phyloP scores from a whole-genome alignment of 2,329 filamentous ascomycete species.

The Microascus cirrosus region DNA sequence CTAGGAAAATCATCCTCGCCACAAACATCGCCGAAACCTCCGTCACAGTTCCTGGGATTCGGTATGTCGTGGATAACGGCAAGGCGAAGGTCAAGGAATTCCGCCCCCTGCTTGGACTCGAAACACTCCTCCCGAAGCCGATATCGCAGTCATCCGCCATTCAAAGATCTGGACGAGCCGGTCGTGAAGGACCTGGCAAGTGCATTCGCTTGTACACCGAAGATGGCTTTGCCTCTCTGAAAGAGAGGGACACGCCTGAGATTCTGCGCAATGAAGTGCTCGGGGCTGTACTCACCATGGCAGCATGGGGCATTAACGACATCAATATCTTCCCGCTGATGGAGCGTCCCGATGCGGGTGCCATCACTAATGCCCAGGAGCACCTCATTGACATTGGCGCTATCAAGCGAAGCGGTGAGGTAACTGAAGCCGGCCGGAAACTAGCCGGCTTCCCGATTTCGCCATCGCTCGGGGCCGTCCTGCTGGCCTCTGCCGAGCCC shows the following conservation, averaged over 20 bases:
- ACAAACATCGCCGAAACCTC: constrained; percentile 99
- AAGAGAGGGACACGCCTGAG: constrained; percentile 71
- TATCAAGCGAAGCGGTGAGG: constrained; percentile 56
- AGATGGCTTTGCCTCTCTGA: constrained; percentile 56
- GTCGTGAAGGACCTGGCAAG: constrained; percentile 81
- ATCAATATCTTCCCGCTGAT: constrained; percentile 76
- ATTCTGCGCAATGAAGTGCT: constrained; percentile 84
- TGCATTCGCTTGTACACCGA: constrained; percentile 87
- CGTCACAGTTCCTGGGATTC: constrained; percentile 86
- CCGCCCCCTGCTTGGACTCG: constrained; percentile 70
- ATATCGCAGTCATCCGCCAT: constrained; percentile 91
- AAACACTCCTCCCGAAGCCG: constrained; percentile 79
- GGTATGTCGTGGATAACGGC: constrained; percentile 83
- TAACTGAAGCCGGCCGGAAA: constrained; percentile 62
- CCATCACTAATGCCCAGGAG: constrained; percentile 70
- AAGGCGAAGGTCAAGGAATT: constrained; percentile 94
- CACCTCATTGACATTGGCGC: constrained; percentile 73
- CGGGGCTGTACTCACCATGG: constrained; percentile 83
- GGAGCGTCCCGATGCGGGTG: constrained; percentile 65
- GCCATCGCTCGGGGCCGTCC: constrained; percentile 67
- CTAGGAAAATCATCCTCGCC: constrained; percentile 79
- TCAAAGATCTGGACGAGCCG: constrained; percentile 83
- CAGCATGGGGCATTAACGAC: constrained; percentile 76
- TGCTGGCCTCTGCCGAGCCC: constrained; percentile 65
- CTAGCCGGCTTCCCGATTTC: constrained; percentile 79